Evolutionary conservation across 1,284 basidiomycete genomes (phyloP), one percentile per base, ranked within the genome.

Genomic region (Moniliophthora roreri): DNA sequence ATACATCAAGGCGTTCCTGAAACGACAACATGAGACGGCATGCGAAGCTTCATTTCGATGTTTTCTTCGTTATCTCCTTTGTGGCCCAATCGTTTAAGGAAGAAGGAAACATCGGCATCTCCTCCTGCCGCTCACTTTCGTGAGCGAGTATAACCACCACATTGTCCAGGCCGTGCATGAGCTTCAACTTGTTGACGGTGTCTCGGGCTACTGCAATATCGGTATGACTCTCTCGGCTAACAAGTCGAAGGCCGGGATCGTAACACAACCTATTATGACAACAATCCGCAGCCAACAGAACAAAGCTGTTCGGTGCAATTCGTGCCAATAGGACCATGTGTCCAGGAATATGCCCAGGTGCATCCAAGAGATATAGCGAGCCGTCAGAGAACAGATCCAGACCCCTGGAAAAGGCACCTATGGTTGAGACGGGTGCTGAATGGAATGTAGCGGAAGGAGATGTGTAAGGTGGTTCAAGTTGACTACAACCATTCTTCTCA

Each of bases 341-440:
- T 0, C 74, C 73, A 0, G 62, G 58, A 15, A 69, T 56, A 57
- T 75, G 73, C 1, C 74, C 74, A 47, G 70, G 69, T 24, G 74
- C 65, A 50, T 76, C 71, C 39, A 78, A 63, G 40, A 79, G 48
- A 54, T 75, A 72, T 50, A 77, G 32, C 41, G 69, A 70, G 10
- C 75, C 75, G 50, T 79, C 77, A 15, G 68, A 68, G 55, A 70
- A 76, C 52, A 69, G 69, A 59, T 79, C 76, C 28, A 69, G 53
- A 34, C 68, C 67, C 42, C 60, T 62, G 4, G 66, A 63, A 60
- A 75, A 77, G 18, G 71, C 66, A 0, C 70, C 73, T 47, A 77
- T 53, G n/a, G 46, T 54, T n/a, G 51, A 16, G 9, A n/a, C 11
- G 28, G 28, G 28, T 6, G 28, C 28, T 11, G 28, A 6, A 6